Percentiles rank a stretch among this genome's conserved stretches.
Conservation (phyloP, 495 filamentous ascomycete species). For the Trichoderma orchidacearum region DNA sequence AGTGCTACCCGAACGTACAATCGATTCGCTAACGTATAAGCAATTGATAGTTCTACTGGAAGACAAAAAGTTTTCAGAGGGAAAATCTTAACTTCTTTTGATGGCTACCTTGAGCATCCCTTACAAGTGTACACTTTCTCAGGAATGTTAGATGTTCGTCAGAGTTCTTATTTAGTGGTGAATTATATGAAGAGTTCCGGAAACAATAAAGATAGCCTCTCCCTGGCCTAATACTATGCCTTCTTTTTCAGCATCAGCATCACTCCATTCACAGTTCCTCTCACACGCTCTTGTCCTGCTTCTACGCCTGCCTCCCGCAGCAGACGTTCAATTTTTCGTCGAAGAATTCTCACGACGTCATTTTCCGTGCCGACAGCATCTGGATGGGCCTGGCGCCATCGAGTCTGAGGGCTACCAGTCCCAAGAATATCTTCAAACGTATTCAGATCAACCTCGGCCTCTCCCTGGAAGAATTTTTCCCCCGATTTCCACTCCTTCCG, state of each 20-base stretch:
- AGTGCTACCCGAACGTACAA: no score
- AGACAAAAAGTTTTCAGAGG: no score
- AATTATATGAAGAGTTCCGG: no score
- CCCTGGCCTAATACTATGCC: background rate
- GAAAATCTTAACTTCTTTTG: no score
- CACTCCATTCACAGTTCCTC: background rate
- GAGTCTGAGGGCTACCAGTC: constrained; percentile 28
- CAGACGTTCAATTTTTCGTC: background rate
- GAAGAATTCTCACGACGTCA: constrained; percentile 7
- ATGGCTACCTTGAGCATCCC: no score
- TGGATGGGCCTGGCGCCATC: constrained; percentile 36
- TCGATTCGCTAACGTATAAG: no score
- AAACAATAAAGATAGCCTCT: no score
- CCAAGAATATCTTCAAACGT: constrained; percentile 16
- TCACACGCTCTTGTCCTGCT: background rate
- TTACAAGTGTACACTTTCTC: no score
- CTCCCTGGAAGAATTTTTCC: constrained; percentile 10
- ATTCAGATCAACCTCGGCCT: constrained; percentile 5
- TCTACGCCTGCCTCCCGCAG: background rate
- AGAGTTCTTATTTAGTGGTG: no score
- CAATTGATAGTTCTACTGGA: no score
- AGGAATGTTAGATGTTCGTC: no score
- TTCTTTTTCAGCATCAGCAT: background rate
- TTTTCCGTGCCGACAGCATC: constrained; percentile 9
- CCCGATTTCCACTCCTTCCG: constrained; percentile 22